These are phyloP conservation scores for Galerina sulciceps DNA, from an alignment of 768 basidiomycete genomes.

Conservation along the genomic window DNA sequence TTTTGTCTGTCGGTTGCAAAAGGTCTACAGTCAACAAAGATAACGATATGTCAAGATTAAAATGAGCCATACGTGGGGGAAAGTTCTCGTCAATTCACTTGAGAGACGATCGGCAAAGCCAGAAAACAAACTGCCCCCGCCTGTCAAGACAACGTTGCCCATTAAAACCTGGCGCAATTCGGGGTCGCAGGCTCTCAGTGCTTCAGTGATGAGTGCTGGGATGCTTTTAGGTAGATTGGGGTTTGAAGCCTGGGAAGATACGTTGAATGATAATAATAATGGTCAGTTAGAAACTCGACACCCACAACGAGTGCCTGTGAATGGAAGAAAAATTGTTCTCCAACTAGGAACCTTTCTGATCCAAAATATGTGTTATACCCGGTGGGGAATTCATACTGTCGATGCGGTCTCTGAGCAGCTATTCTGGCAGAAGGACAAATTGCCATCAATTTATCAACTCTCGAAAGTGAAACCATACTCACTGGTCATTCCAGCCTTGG, in stretches of 20 bases:
- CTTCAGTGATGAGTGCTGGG: conserved; percentile 74
- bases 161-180: conserved; percentile 91
- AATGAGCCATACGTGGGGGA: conserved; percentile 70
- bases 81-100: conserved; percentile 72
- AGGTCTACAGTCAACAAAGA: background rate
- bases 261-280: conserved; percentile 3
- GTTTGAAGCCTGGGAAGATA: conserved; percentile 48
- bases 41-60: background rate
- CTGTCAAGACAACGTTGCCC: conserved; percentile 94
- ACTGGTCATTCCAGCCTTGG: conserved; percentile 91
- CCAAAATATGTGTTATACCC: conserved; percentile 89
- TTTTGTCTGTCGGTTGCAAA: conserved; percentile 60
- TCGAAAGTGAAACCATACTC: conserved; percentile 26
- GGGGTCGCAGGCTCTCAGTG: conserved; percentile 85
- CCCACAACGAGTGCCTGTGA: conserved; percentile 57
- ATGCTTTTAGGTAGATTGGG: conserved; percentile 77
- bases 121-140: conserved; percentile 85
- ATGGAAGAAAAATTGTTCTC: conserved; percentile 90
- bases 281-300: conserved; percentile 9
- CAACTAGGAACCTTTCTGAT: conserved; percentile 77
- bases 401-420: conserved; percentile 57
- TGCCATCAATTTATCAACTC: background rate
- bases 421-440: conserved; percentile 42
- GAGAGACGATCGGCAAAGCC: conserved; percentile 87
- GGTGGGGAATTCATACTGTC: conserved; percentile 94